Base-by-base conservation (phyloP, 805 yeast genomes). In the Barnettozyma sp. region DNA sequence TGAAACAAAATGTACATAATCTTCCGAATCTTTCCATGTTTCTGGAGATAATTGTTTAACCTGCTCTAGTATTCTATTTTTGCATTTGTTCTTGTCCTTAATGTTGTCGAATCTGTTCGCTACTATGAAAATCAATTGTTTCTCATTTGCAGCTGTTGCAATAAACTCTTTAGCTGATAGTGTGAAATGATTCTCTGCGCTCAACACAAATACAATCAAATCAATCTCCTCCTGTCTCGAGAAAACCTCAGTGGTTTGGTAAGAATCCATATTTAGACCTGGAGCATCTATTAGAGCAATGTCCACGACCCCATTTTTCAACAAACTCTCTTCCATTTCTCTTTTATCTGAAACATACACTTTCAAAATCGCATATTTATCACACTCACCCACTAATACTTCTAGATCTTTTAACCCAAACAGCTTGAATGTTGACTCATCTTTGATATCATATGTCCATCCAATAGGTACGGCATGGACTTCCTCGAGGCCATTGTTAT, bases 161-260 rank as follows among this genome's bases (percentile, higher is more conserved):
- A 92, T 85, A 53, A 92, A 94, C 52, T 92, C 99, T 46, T 85
- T 81, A 0, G 97, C 97, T 0, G 95, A 83, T 39, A 87, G 65
- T 0, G 99, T 92, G 55, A 92, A 82, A 54, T 92, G 97, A 52
- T 92, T 94, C 52, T 88, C 97, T 0, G 98, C 94, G 56, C 82
- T 84, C 3, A 92, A 95, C 3, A 94, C 97, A 64, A 92, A 94
- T 1, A 92, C 90, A 4, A 92, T 95, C 45, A 92, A 68, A 56
- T 92, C 99, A 43, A 92, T 92, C 53, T 92, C 98, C 52, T 92
- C 97, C 62, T 92, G 97, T 41, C 97, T 75, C 2, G 96, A 82
- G 56, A 90, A 88, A 1, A 92, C 87, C 53, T 90, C 95, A 2
- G 95, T 84, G 0, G 99, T 92, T 56, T 86, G 95, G 49, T 81